Base-by-base conservation (phyloP, 257 asterid species). In the Cruciata laevipes region DNA sequence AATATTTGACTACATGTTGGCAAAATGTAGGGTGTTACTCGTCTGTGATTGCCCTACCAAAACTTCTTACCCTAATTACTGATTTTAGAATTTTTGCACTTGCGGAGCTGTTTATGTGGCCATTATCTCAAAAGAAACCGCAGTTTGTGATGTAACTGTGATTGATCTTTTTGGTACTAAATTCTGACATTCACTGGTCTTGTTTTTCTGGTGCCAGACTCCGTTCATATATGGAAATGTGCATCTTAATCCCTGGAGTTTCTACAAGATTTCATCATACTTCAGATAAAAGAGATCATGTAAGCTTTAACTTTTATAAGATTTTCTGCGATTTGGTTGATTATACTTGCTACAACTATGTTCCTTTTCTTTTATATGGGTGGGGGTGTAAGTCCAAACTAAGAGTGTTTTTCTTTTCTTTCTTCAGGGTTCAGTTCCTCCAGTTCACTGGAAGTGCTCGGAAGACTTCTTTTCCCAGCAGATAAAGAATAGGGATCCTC, bases 391-490 rank as follows among this genome's bases (percentile, higher is more conserved):
- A 6, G 40, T 35, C 9, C 40, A 40, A 40, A 27, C 30, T 27
- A 27, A 27, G 2, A 2, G 30, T 27, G 30, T 27, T 27, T 27
- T 27, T 27, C 30, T 27, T 27, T 27, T 27, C 30, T 27, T 25
- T 37, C 20, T 73, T 70, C 85, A 93, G 99, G 82, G 85, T 66
- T 84, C 84, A 23, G 78, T 77, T 73, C 84, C 96, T 62, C 97
- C 99, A 60, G 99, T 85, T 80, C 89, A 96, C 17, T 90, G 99
- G 97, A 93, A 84, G 81, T 93, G 99, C 80, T 93, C 99, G 60
- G 99, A 93, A 80, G 96, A 88, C 74, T 84, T 86, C 79, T 90
- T 93, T 77, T 81, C 91, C 71, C 69, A 67, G 74, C 91, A 78
- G 70, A 86, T 93, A 76, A 82, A 81, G 83, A 84, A 74, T 65